Evolutionary conservation across 371 early-diverging fungal species (phyloP).

Genomic region (Blyttiomyces sp.): DNA sequence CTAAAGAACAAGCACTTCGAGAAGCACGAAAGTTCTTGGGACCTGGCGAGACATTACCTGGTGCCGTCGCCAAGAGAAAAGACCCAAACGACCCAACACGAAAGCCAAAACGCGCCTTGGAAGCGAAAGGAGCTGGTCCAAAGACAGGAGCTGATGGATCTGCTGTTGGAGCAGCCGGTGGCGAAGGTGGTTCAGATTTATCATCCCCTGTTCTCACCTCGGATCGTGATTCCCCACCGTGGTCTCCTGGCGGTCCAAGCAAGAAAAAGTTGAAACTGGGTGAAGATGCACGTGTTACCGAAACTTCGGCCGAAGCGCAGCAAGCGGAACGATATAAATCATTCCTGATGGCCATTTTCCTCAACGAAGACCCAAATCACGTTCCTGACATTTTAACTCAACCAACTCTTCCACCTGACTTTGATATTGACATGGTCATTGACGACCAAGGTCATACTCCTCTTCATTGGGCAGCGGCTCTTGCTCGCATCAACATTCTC

Average conservation of each 20-base stretch:
- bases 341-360: conserved; percentile 68
- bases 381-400: conserved; percentile 54
- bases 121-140: too few species aligned
- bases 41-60: too few species aligned
- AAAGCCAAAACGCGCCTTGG: too few species aligned
- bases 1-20: conserved; percentile 44
- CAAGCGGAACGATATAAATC: conserved; percentile 50
- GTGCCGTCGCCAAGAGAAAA: too few species aligned
- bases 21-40: too few species aligned
- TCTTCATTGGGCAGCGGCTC: conserved; percentile 94
- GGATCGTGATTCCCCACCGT: not conserved
- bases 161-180: too few species aligned
- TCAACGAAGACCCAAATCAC: conserved; percentile 52
- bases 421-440: conserved; percentile 81
- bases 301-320: too few species aligned
- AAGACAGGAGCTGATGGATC: too few species aligned
- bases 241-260: not conserved
- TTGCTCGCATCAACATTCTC: conserved; percentile 76
- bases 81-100: too few species aligned
- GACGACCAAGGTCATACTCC: conserved; percentile 94
- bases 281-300: too few species aligned
- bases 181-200: too few species aligned
- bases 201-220: not conserved
- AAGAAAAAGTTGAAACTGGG: not conserved
- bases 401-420: conserved; percentile 41